Conservation (phyloP, 2,329 filamentous ascomycete genomes). For the Penicillium verrucosum region DNA sequence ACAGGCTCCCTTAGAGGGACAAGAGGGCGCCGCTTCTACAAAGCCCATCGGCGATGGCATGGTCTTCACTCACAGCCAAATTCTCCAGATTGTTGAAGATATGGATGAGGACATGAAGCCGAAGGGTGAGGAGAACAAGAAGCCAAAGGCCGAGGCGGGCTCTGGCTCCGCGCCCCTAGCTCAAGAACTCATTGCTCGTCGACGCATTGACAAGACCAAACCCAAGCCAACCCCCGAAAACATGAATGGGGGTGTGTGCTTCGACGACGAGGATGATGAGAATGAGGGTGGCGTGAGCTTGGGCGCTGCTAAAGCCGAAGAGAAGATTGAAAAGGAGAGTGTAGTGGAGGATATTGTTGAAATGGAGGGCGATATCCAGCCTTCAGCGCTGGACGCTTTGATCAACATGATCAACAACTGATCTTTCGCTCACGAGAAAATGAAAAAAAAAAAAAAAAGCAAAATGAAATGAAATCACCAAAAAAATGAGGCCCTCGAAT, state of each 20-base stretch:
- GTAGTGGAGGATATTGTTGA: constrained; percentile 22
- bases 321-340: background rate
- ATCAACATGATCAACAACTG: constrained; percentile 7
- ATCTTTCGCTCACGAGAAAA: background rate
- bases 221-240: background rate
- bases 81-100: background rate
- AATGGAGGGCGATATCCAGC: constrained; percentile 22
- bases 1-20: constrained; percentile 6
- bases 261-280: background rate
- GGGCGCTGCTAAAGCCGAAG: background rate
- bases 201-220: background rate
- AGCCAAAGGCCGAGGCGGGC: background rate
- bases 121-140: background rate
- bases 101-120: background rate
- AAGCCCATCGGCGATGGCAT: background rate
- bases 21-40: background rate
- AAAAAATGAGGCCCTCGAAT: background rate
- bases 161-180: background rate
- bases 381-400: constrained; percentile 27
- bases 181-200: background rate
- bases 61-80: background rate
- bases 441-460: background rate
- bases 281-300: background rate
- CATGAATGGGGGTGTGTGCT: background rate
- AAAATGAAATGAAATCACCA: too few species aligned